Evolutionary conservation across 179 eudicot genomes (phyloP).

Genomic region (Beta macrorhiza): DNA sequence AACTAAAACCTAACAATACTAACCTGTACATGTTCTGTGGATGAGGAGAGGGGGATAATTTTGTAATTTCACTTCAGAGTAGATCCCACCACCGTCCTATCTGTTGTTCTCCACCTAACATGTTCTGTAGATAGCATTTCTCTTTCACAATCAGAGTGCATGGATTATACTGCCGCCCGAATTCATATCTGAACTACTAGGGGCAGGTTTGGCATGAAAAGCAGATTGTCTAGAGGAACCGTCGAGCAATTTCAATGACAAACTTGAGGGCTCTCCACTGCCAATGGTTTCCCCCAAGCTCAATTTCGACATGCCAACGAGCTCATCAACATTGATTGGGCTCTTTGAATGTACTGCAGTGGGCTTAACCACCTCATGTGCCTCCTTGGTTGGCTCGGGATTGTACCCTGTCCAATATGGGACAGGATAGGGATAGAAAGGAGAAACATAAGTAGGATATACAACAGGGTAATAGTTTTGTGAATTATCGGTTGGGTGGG

Average conservation of each 20-base stretch:
- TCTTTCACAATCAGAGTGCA: conserved; percentile 41
- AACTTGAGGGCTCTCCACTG: conserved; percentile 49
- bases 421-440: conserved; percentile 48
- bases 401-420: conserved; percentile 54
- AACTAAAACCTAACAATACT: conserved; percentile 19
- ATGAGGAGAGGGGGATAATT: too few relatives aligned
- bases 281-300: conserved; percentile 71
- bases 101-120: too few relatives aligned
- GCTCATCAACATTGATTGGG: conserved; percentile 85
- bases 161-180: conserved; percentile 53
- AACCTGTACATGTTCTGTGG: conserved; percentile 5
- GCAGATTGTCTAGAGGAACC: conserved; percentile 70
- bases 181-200: conserved; percentile 44
- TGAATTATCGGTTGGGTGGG: conserved; percentile 39
- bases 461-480: conserved; percentile 41
- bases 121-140: too few relatives aligned
- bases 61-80: too few relatives aligned
- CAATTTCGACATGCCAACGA: conserved; percentile 84
- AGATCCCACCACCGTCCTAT: too few relatives aligned
- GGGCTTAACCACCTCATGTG: conserved; percentile 85
- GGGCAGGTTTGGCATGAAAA: conserved; percentile 53
- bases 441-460: conserved; percentile 61
- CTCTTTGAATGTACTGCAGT: conserved; percentile 77
- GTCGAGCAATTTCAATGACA: conserved; percentile 53
- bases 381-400: conserved; percentile 43